Base-by-base conservation (phyloP, 306 rosid genomes). In the Lupinus albus region DNA sequence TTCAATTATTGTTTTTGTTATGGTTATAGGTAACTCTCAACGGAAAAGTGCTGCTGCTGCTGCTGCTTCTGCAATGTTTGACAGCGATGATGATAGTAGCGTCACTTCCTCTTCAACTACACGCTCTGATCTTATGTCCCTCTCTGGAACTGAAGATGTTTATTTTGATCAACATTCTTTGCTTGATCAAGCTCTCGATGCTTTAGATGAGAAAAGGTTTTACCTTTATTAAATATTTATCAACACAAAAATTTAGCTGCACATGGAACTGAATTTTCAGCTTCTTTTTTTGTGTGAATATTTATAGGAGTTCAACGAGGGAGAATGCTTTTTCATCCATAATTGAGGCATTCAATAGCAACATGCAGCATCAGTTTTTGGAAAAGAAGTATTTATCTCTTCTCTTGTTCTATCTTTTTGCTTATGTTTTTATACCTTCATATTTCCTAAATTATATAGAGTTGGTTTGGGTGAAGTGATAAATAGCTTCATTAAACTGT, bases 171-270 rank as follows among this genome's bases (percentile, higher is more conserved):
- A 82, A 74, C 94, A 88, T 68, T 64, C 77, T 61, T 69, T 88
- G 67, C 91, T 93, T 4, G 98, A 93, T 67, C 97, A 79, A 79
- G 96, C 97, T 75, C 83, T 93, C 12, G 98, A 93, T 76, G 90
- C 86, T 13, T 77, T 89, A 13, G 93, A 75, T 49, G 97, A 84
- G 75, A 93, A 93, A 86, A 89, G 96, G 98, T 92, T 64, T 35
- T 13, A 70, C 42, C 11, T 13, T 46, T 4, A 20, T 45, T 12
- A 45, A 2, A n/a, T 44, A 4, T 44, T 21, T 4, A 15, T 38
- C 4, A 11, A n/a, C 12, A 32, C 15, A 28, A 6, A 15, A 61
- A n/a, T n/a, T 68, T 68, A 4, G 48, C 28, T 71, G 30, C 30
- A 25, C 30, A 25, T 1, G 30, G 30, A 62, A 50, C 62, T 67